Evolutionary conservation across 495 filamentous ascomycete species (phyloP).

Genomic region (Corynascus novoguineensis): DNA sequence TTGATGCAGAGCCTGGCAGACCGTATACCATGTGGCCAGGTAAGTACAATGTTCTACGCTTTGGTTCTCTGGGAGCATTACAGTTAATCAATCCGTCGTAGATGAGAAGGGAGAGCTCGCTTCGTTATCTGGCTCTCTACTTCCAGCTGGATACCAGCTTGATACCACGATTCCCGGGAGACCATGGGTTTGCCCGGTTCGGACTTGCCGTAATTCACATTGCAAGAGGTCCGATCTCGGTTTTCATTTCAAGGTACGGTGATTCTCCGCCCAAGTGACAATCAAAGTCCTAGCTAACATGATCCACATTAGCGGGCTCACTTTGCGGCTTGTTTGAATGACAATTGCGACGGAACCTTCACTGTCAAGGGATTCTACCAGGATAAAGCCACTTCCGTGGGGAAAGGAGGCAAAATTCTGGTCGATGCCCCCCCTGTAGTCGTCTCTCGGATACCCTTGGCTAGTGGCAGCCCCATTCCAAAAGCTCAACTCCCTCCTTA

Average conservation of each 20-base stretch:
- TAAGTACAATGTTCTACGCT: background rate
- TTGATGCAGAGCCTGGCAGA: constrained; percentile 25
- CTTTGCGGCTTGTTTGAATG: constrained; percentile 26
- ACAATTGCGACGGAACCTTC: constrained; percentile 37
- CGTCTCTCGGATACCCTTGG: constrained; percentile 7
- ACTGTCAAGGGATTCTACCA: constrained; percentile 20
- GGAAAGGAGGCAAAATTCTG: constrained; percentile 12
- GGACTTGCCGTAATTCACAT: constrained; percentile 18
- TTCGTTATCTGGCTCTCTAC: constrained; percentile 12
- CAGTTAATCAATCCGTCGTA: background rate
- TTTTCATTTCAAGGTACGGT: constrained; percentile 25
- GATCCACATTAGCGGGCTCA: constrained; percentile 20
- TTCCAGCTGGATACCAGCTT: constrained; percentile 26
- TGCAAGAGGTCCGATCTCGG: constrained; percentile 15
- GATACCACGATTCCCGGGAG: constrained; percentile 8
- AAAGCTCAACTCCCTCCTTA: constrained; percentile 3
- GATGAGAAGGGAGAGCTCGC: constrained; percentile 11
- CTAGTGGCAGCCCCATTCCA: background rate
- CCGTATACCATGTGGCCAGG: constrained; percentile 30
- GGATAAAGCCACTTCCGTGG: constrained; percentile 9
- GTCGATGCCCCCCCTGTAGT: constrained; percentile 15
- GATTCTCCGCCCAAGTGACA: background rate
- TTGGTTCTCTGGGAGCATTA: background rate
- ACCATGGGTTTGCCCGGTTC: constrained; percentile 26
- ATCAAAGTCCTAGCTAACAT: background rate